phyloP scores from a whole-genome alignment of 1,284 basidiomycete species.

The Cutaneotrichosporon cutaneum region DNA sequence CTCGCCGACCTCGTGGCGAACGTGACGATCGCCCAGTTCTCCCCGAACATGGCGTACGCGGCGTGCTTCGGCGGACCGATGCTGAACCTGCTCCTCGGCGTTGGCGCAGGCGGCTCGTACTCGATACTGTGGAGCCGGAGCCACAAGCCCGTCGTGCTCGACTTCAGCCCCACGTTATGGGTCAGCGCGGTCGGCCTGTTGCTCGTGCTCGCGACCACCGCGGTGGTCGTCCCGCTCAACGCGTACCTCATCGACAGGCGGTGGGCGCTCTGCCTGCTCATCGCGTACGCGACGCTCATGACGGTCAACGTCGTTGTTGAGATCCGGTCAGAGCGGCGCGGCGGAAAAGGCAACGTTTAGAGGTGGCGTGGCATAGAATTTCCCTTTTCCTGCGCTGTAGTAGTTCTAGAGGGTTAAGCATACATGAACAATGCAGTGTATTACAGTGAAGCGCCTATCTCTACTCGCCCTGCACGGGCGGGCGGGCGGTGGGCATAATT shows the following conservation, averaged over 20 bases:
- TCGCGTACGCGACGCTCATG: constrained; percentile 72
- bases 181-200: constrained; percentile 79
- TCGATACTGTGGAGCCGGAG: constrained; percentile 51
- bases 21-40: constrained; percentile 74
- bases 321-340: constrained; percentile 43
- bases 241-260: constrained; percentile 72
- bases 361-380: not conserved
- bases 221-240: constrained; percentile 80
- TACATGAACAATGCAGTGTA: constrained; percentile 6
- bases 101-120: constrained; percentile 51
- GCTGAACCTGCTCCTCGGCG: constrained; percentile 85
- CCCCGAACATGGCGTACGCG: constrained; percentile 53
- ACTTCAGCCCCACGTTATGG: constrained; percentile 78
- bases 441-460: not conserved
- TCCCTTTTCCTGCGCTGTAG: not conserved
- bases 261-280: constrained; percentile 78
- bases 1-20: constrained; percentile 96
- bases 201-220: constrained; percentile 68
- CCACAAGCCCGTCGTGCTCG: constrained; percentile 68
- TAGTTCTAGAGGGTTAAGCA: not conserved
- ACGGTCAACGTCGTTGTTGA: constrained; percentile 73
- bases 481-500: constrained; percentile 44
- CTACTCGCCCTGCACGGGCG: constrained; percentile 29
- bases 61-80: constrained; percentile 60
- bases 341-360: not conserved